Evolutionary conservation across 2,329 filamentous ascomycete species (phyloP), one percentile per base, ranked within the genome.

Genomic region (Trichoderma atroviride): DNA sequence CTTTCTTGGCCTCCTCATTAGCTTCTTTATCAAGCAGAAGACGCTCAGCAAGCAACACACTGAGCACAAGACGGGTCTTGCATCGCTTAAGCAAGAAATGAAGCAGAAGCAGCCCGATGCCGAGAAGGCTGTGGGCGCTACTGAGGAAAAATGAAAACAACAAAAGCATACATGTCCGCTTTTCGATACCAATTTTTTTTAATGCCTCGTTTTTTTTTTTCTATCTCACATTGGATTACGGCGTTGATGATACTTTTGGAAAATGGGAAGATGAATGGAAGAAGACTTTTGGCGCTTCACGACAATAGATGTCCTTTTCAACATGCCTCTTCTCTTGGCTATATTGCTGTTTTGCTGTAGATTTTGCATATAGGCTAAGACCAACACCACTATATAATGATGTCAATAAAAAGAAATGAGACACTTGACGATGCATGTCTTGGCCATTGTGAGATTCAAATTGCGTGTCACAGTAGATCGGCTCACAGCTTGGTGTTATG

Each of bases 1-100:
- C 0, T 85, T 77, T 1, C 65, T 84, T 0, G 86, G 84, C 0
- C 75, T 88, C 10, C 33, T 85, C 5, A 74, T 84, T 29, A 83
- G 83, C 59, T 75, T 85, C 35, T 81, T 86, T 37, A 78, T 89
- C 60, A 78, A 80, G 43, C 83, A 85, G 72, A 81, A 80, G 64
- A 81, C 80, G 71, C 79, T 89, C 68, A 87, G 82, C 78, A 86
- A 83, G 72, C 81, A 86, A 35, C 87, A 89, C 69, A 80, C 82
- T 43, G 86, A 87, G 77, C 83, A 87, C 75, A 86, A 87, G 81
- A 89, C 87, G 0, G 87, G 87, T 0, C 74, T 89, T 69, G 78
- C 83, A 71, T 79, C 80, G 6, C 75, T 83, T 72, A 79, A 77
- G 74, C 73, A 74, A 9, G 74, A 76, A 27, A 40, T 40, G 7